Evolutionary conservation across 768 basidiomycete genomes (phyloP), one percentile per base, ranked within the genome.

Genomic region (Pleurotus salmoneostramineus): DNA sequence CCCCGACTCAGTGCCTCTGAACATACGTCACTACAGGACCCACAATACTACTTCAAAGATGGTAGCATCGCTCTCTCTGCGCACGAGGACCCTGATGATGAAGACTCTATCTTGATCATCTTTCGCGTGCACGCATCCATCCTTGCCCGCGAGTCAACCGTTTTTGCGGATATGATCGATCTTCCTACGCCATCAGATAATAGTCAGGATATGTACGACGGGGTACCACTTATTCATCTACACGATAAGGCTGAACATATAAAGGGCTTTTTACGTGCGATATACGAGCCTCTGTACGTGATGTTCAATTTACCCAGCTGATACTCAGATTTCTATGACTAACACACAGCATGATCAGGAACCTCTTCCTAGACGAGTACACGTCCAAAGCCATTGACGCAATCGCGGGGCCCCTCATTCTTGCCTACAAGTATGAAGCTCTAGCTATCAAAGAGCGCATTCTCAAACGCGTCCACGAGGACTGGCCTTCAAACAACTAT

Each of bases 61-160:
- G 60, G 62, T 8, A 63, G 55, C 48, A 35, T 63, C 44, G 49
- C 58, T 27, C 40, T 63, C 34, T 50, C 50, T 35, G 62, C 57
- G 14, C 50, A 43, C 14, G 47, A 37, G 3, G 34, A 50, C 32
- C 8, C 8, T 15, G 33, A 37, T 12, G 33, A 51, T 14, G 27
- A 49, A 15, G 21, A 49, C 48, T 21, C n/a, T 14, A 40, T 10
- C 37, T 15, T 21, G 21, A 1, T 33, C 27, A 49, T n/a, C 11
- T 61, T 63, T 37, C 60, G 60, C 17, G 58, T 60, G n/a, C 58
- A 63, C 47, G 40, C 50, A 32, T 57, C 58, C 33, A 12, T 63
- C 11, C 35, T 61, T 5, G 37, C 56, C 8, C 58, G 54, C 45
- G 37, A 61, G 32, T 57, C 60, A 11, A 8, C 56, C 5, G 56